phyloP scores from a whole-genome alignment of 2,329 filamentous ascomycete genomes.

The Didymosphaeria variabile region DNA sequence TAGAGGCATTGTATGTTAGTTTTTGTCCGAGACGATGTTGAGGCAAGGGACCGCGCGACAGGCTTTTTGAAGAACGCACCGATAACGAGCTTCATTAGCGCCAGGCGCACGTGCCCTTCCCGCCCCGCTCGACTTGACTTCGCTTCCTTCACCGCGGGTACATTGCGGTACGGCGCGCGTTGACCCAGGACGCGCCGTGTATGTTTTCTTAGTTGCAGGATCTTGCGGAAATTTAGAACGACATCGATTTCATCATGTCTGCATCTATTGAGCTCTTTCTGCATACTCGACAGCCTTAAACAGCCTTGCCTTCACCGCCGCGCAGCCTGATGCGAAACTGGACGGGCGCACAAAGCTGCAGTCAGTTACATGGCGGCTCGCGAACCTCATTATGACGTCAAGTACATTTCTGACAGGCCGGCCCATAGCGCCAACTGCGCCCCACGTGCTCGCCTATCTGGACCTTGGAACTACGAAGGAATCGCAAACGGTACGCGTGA shows the following conservation, averaged over 20 bases:
- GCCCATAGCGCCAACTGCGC: not conserved
- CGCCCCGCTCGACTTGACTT: constrained; percentile 3
- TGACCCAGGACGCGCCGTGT: not conserved
- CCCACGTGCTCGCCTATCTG: constrained; percentile 14
- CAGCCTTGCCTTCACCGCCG: not conserved
- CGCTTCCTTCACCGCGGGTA: constrained; percentile 8
- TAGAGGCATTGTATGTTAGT: constrained; percentile 32
- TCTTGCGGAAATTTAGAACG: not conserved
- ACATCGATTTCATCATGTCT: not conserved
- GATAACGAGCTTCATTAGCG: constrained; percentile 13
- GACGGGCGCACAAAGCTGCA: not conserved
- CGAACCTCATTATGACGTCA: constrained; percentile 8
- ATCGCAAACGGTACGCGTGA: not conserved
- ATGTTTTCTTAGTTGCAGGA: not conserved
- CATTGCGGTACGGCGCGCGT: constrained; percentile 4
- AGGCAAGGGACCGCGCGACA: not conserved
- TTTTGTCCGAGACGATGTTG: not conserved
- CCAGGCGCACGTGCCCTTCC: constrained; percentile 5
- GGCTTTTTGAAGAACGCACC: constrained; percentile 8
- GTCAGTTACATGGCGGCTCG: not conserved
- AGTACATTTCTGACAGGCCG: not conserved
- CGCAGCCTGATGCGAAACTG: not conserved
- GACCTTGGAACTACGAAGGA: not conserved
- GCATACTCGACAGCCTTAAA: not conserved
- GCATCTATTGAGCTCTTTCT: too few species aligned